Base-by-base conservation (phyloP, 2,329 filamentous ascomycete genomes). In the Myriosclerotinia duriaeana region DNA sequence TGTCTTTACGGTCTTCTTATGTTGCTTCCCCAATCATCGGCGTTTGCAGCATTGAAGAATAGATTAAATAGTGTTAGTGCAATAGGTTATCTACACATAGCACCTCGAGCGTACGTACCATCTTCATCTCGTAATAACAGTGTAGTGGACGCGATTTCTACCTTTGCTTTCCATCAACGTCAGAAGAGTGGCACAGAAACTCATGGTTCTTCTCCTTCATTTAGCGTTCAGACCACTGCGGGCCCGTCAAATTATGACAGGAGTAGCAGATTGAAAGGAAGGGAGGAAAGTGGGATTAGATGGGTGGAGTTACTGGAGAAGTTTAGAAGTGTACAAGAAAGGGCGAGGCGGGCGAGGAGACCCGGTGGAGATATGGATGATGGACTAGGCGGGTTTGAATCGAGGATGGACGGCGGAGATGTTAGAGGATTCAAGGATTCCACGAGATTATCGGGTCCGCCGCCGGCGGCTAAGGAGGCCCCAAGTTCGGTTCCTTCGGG, bases 11-110 rank as follows among this genome's bases (percentile, higher is more conserved):
- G 95, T 12, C 86, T 99, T 55, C 83, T 99, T 65, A 99, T 99
- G 95, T 88, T 99, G 22, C 85, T 99, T n/a, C 95, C 95, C 0
- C 95, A 99, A 79, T 98, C 94, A 20, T 96, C 93, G 38, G 96
- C 95, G 11, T 99, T 99, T 79, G 95, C 93, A 38, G 94, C 95
- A 2, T 83, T 99, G 66, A 98, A 97, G 77, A 99, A 99, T 76
- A 88, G 95, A 53, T 84, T 99, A 61, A 98, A 98, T 78, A 97
- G 92, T 78, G 95, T 99, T 72, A 96, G 92, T 80, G 93, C 95
- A 63, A 98, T 99, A 76, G 95, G 94, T 53, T 96, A 97, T 78
- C 82, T 99, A 69, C 94, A 98, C 76, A 89, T 91, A 71, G 88
- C 89, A 69, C 90, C 87, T 42, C 82, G 91, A 84, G 84, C 86